Evolutionary conservation across 2,329 filamentous ascomycete species (phyloP).

Genomic region (Aspergillus sp.): DNA sequence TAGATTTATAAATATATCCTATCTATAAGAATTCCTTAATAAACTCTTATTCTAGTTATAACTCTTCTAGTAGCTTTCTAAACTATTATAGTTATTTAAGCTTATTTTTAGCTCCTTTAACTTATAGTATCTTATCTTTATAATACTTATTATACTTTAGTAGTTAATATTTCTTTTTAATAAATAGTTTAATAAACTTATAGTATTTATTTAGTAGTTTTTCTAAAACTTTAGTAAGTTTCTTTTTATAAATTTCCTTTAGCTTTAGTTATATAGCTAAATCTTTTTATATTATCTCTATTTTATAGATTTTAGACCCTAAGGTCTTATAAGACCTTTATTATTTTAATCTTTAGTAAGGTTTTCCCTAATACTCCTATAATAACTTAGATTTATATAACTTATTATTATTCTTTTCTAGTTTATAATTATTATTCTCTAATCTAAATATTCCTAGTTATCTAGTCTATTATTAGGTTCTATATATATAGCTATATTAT

Average conservation of each 20-base stretch:
- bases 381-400: too few relatives aligned
- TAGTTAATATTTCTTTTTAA: not conserved
- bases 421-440: too few relatives aligned
- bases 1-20: not conserved
- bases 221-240: not conserved
- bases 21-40: not conserved
- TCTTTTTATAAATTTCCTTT: not conserved
- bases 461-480: too few relatives aligned
- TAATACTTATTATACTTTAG: not conserved
- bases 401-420: too few relatives aligned
- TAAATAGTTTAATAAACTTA: conserved; percentile 2
- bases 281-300: too few relatives aligned
- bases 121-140: not conserved
- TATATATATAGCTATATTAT: not conserved
- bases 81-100: not conserved
- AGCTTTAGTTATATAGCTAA: not conserved
- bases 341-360: too few relatives aligned
- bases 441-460: too few relatives aligned
- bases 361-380: too few relatives aligned
- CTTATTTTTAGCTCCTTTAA: not conserved
- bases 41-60: not conserved
- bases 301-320: too few relatives aligned
- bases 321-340: too few relatives aligned
- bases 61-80: not conserved
- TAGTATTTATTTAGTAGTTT: not conserved